Conservation (phyloP, 2,329 filamentous ascomycete genomes). For the Hypoxylon rubiginosum region DNA sequence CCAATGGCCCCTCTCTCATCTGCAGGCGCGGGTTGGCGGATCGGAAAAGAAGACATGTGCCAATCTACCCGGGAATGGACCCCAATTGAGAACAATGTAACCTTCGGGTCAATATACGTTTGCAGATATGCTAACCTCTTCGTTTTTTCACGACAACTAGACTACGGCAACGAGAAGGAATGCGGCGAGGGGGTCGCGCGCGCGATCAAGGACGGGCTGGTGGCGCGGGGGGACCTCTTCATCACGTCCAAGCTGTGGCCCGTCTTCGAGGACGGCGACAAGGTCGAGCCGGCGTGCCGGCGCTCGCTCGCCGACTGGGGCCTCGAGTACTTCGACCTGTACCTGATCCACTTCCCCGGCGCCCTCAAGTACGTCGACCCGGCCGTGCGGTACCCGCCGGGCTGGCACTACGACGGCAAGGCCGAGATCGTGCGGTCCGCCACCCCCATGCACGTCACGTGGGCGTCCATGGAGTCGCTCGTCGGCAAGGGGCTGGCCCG, state of each 20-base stretch:
- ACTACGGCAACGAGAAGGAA: slow-evolving; percentile 88
- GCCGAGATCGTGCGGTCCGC: slow-evolving; percentile 73
- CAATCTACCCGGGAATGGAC: slow-evolving; percentile 24
- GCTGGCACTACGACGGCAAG: slow-evolving; percentile 77
- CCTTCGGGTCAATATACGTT: background rate
- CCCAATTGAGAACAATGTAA: slow-evolving; percentile 1
- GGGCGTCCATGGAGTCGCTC: slow-evolving; percentile 82
- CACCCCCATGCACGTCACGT: slow-evolving; percentile 84
- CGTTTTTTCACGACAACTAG: slow-evolving; percentile 56
- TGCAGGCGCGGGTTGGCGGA: slow-evolving; percentile 19
- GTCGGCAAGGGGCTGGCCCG: slow-evolving; percentile 76
- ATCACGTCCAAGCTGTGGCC: slow-evolving; percentile 95
- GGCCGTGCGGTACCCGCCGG: slow-evolving; percentile 81
- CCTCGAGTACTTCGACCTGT: slow-evolving; percentile 91
- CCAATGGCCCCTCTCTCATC: slow-evolving; percentile 6
- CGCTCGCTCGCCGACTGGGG: slow-evolving; percentile 86
- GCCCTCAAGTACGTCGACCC: slow-evolving; percentile 89
- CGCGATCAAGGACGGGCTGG: slow-evolving; percentile 83
- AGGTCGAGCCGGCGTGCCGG: slow-evolving; percentile 80
- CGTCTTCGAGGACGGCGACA: slow-evolving; percentile 85
- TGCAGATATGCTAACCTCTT: slow-evolving; percentile 24
- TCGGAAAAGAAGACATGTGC: slow-evolving; percentile 15
- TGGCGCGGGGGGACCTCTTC: slow-evolving; percentile 90
- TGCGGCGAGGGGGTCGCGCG: slow-evolving; percentile 81
- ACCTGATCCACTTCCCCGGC: slow-evolving; percentile 90